A percentile compares a stretch with the other conserved stretches of the same genome.
Conservation (phyloP, 2,329 filamentous ascomycete genomes). For the Trichoderma polysporum region DNA sequence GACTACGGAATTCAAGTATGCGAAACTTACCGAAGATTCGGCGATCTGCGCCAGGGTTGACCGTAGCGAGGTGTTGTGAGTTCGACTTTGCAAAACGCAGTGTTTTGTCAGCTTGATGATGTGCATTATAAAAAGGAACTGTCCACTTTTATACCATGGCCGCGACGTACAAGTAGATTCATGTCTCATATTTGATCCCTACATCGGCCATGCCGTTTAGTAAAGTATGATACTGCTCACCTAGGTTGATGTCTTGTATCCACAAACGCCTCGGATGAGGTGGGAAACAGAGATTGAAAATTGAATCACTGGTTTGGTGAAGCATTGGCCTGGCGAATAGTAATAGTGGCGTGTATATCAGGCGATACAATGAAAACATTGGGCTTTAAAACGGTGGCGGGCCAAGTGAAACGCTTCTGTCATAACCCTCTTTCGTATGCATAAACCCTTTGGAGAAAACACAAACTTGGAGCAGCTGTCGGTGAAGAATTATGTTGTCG, state of each 20-base stretch:
- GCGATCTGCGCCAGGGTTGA: neutral
- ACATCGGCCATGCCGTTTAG: neutral
- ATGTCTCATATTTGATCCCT: neutral
- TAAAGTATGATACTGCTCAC: neutral
- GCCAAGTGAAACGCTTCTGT: neutral
- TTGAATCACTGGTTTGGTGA: neutral
- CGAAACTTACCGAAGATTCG: neutral
- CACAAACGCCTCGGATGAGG: neutral
- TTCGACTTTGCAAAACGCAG: neutral
- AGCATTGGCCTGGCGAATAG: neutral
- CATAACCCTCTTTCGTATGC: neutral
- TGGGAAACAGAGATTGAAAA: neutral
- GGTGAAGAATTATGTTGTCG: neutral
- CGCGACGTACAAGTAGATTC: neutral
- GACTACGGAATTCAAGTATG: neutral
- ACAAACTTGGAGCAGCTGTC: neutral
- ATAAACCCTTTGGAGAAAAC: neutral
- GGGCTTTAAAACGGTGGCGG: neutral
- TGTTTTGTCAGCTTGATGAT: neutral
- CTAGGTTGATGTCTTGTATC: neutral
- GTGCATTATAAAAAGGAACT: neutral
- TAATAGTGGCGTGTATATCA: neutral
- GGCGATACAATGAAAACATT: neutral
- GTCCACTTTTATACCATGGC: neutral
- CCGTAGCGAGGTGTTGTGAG: neutral